Evolutionary conservation across 2,329 filamentous ascomycete species (phyloP).

Genomic region (Didymella exigua): DNA sequence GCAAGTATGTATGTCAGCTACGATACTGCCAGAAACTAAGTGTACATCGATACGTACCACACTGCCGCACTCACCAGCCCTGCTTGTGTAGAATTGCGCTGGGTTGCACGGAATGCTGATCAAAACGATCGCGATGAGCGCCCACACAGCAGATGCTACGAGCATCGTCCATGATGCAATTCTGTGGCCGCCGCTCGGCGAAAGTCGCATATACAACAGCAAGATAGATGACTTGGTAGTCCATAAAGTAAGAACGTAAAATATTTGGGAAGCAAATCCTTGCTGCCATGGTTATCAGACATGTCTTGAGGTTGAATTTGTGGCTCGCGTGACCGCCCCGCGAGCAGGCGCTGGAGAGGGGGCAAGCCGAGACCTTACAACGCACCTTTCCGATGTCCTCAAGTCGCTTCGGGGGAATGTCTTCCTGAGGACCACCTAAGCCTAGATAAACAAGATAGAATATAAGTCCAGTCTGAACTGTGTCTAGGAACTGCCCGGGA

Average conservation of each 20-base stretch:
- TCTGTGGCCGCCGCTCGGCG: slow-evolving; percentile 27
- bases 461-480: slow-evolving; percentile 32
- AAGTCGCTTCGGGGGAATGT: slow-evolving; percentile 23
- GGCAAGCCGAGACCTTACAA: slow-evolving; percentile 22
- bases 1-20: slow-evolving; percentile 5
- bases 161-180: slow-evolving; percentile 28
- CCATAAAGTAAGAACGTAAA: slow-evolving; percentile 37
- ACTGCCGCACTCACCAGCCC: slow-evolving; percentile 23
- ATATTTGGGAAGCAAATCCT: slow-evolving; percentile 39
- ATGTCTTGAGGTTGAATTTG: background rate
- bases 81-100: slow-evolving; percentile 21
- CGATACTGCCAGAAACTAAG: background rate
- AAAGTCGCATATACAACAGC: slow-evolving; percentile 38
- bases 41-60: slow-evolving; percentile 23
- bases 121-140: slow-evolving; percentile 30
- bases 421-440: slow-evolving; percentile 27
- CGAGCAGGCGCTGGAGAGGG: slow-evolving; percentile 5
- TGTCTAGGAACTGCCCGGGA: slow-evolving; percentile 31
- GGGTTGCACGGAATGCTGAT: slow-evolving; percentile 37
- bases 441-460: slow-evolving; percentile 35
- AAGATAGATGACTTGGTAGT: slow-evolving; percentile 38
- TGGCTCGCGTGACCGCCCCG: slow-evolving; percentile 11
- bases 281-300: slow-evolving; percentile 29
- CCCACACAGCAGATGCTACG: slow-evolving; percentile 31
- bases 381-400: slow-evolving; percentile 35